Conservation (phyloP, 441 rosid species). For the Dalechampia spathulata region DNA sequence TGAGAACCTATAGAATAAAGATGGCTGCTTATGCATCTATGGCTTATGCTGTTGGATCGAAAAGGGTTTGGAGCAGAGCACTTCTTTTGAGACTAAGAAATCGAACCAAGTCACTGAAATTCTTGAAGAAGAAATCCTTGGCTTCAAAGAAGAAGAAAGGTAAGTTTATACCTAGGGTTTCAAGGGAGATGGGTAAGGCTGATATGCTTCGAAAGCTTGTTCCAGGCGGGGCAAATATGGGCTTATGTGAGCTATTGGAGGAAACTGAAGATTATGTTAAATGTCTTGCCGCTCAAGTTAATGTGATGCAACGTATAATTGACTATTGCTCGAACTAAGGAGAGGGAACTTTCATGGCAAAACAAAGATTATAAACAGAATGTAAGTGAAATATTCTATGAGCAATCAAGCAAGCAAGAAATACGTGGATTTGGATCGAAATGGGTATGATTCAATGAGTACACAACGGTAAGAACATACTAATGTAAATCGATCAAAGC, state of each 20-base stretch:
- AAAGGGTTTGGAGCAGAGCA: slow-evolving; percentile 18
- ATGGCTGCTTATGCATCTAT: slow-evolving; percentile 16
- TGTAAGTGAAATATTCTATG: too few species aligned
- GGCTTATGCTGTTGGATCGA: slow-evolving; percentile 17
- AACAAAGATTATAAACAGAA: too few species aligned
- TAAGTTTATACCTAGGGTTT: not conserved
- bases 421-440: too few species aligned
- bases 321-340: too few species aligned
- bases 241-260: slow-evolving; percentile 33
- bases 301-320: slow-evolving; percentile 45
- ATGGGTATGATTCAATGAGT: too few species aligned
- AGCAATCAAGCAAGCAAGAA: too few species aligned
- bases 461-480: too few species aligned
- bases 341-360: too few species aligned
- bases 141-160: not conserved
- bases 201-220: slow-evolving; percentile 36
- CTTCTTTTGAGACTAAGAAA: slow-evolving; percentile 15
- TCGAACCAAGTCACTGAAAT: not conserved
- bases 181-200: not conserved
- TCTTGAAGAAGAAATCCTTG: not conserved
- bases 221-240: slow-evolving; percentile 50
- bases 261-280: slow-evolving; percentile 51
- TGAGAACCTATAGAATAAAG: slow-evolving; percentile 9
- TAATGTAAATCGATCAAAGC: too few species aligned
- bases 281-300: slow-evolving; percentile 43